Evolutionary conservation across 345 rosid genomes (phyloP).

Genomic region (Hibiscus trionum): DNA sequence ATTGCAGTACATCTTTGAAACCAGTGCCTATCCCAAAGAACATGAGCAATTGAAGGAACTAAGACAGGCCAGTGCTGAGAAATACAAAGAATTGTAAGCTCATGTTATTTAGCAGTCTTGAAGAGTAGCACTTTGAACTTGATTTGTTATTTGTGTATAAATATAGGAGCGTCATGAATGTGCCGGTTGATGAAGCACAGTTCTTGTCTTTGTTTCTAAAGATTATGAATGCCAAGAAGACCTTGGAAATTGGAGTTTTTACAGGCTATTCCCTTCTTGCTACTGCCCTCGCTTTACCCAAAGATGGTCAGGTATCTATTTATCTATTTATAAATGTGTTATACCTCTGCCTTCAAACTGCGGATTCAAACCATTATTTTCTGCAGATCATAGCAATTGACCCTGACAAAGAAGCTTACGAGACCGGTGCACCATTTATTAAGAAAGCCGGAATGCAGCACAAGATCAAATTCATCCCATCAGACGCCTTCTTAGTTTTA

Average conservation of each 20-base stretch:
- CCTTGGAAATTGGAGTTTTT: constrained; percentile 61
- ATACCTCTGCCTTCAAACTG: neutral
- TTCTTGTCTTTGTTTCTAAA: constrained; percentile 45
- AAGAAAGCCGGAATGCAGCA: constrained; percentile 42
- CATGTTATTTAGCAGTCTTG: neutral
- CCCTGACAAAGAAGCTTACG: constrained; percentile 30
- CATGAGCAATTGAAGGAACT: constrained; percentile 37
- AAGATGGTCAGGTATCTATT: constrained; percentile 36
- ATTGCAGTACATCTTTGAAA: constrained; percentile 31
- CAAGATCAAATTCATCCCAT: constrained; percentile 43
- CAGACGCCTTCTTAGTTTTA: constrained; percentile 23
- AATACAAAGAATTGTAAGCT: constrained; percentile 19
- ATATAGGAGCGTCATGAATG: constrained; percentile 38
- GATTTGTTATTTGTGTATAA: neutral
- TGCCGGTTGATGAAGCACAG: constrained; percentile 49
- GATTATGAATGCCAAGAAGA: constrained; percentile 43
- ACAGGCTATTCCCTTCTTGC: constrained; percentile 59
- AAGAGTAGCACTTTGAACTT: neutral
- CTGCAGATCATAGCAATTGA: constrained; percentile 41
- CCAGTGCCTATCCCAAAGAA: constrained; percentile 45
- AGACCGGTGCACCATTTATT: constrained; percentile 35
- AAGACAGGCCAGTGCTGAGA: constrained; percentile 30
- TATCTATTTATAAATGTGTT: too few species aligned
- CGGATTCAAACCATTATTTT: neutral
- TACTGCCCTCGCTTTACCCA: constrained; percentile 51